Conservation (phyloP, 805 yeast genomes). For the Suhomyces tanzawaensis region DNA sequence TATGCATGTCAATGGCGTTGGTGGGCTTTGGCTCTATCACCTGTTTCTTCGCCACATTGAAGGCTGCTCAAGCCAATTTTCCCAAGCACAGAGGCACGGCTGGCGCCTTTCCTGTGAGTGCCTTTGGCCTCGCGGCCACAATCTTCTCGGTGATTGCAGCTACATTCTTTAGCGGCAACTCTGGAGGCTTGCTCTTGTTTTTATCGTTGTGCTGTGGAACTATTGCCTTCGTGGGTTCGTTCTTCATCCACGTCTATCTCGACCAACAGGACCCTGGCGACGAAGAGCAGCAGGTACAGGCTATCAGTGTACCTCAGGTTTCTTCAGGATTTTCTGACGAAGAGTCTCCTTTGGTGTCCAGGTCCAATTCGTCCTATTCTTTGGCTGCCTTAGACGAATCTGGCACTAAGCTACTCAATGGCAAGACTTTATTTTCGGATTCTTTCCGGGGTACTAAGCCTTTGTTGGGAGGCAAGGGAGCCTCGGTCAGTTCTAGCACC, state of each 20-base stretch:
- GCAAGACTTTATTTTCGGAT: too few species aligned
- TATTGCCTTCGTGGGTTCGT: conserved; percentile 42
- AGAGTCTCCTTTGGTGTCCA: conserved; percentile 4
- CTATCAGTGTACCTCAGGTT: not conserved
- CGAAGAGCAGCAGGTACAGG: conserved; percentile 1
- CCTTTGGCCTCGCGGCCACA: conserved; percentile 71
- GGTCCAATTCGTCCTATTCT: conserved; percentile 2
- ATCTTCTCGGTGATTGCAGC: conserved; percentile 60
- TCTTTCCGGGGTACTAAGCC: too few species aligned
- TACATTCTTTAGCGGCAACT: conserved; percentile 47
- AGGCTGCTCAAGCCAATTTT: conserved; percentile 60
- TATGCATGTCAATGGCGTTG: conserved; percentile 49
- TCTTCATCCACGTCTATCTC: conserved; percentile 41
- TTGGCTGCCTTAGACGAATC: conserved; percentile 1
- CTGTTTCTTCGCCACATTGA: conserved; percentile 56
- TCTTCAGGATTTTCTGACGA: not conserved
- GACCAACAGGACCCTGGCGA: conserved; percentile 25
- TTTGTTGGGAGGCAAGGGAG: too few species aligned
- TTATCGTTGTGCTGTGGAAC: conserved; percentile 53
- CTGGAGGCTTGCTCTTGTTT: conserved; percentile 55
- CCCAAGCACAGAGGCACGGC: conserved; percentile 72
- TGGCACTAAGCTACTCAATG: not conserved
- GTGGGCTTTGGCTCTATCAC: conserved; percentile 70
- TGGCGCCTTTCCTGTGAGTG: conserved; percentile 63
- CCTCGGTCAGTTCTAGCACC: too few species aligned